Evolutionary conservation across 2,329 filamentous ascomycete species (phyloP), one percentile per base, ranked within the genome.

Genomic region (Aureobasidium sp.): DNA sequence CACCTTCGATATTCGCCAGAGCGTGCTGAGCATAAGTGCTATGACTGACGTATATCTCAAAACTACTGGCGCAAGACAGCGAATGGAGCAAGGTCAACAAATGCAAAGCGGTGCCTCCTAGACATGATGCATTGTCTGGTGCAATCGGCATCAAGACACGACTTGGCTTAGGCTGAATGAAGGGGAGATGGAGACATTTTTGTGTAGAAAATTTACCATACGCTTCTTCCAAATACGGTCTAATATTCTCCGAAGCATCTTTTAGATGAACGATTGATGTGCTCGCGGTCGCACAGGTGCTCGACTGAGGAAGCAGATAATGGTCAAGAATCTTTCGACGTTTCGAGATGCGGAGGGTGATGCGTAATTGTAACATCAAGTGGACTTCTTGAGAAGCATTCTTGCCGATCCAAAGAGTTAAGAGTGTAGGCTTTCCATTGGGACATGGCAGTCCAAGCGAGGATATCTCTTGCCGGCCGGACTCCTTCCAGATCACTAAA

Each of bases 331-430:
- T 36, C 20, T 39, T 53, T 27, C 50, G 50, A 27, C 50, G 50
- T 39, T 53, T 53, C 8, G 50, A 53, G 50, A 53, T 12, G 15
- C 50, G 50, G 2, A 39, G 8, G 39, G 12, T 39, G 9, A 53
- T 53, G 24, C 34, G 50, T n/a, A 53, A 17, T 5, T 39, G 34
- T 13, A 53, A 17, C 50, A 53, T 17, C 13, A 53, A 13, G 13
- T 36, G n/a, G 2, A n/a, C 2, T 26, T 13, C 34, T 15, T 17
- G 39, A 15, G 12, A 9, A 13, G 50, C 7, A 10, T 59, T 20
- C 32, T 53, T 37, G 32, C 50, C 50, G 7, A 59, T 5, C 55
- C 55, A 59, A 17, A 59, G 29, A 17, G 43, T 59, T 15, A 59
- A 17, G 2, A 29, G 12, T 2, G 44, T 47, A n/a, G 41, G 20